Percentiles rank a stretch among this genome's conserved stretches.
Evolutionary conservation across 345 rosid species (phyloP).

Genomic region (Camelina laxa): DNA sequence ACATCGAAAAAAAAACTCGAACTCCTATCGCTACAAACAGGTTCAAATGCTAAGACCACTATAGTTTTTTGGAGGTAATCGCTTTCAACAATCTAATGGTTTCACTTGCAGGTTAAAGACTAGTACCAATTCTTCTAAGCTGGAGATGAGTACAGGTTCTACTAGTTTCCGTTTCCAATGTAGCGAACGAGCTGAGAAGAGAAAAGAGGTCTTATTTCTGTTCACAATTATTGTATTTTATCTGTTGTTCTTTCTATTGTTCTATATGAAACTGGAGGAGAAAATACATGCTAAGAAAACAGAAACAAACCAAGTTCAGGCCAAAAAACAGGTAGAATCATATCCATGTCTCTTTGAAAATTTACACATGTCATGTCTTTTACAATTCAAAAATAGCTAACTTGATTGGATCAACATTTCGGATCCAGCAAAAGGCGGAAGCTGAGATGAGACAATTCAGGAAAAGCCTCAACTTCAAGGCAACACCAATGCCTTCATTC

Average conservation of each 20-base stretch:
- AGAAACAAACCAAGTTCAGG: slow-evolving; percentile 67
- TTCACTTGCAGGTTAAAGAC: slow-evolving; percentile 53
- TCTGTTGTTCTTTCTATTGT: slow-evolving; percentile 44
- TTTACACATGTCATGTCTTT: not conserved
- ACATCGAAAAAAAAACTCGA: slow-evolving; percentile 48
- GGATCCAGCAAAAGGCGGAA: slow-evolving; percentile 63
- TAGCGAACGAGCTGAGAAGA: slow-evolving; percentile 72
- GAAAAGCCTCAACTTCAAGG: slow-evolving; percentile 83
- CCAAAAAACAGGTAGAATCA: slow-evolving; percentile 65
- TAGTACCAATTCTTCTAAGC: slow-evolving; percentile 48
- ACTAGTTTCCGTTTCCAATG: slow-evolving; percentile 63
- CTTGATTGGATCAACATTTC: slow-evolving; percentile 1
- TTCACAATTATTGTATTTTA: not conserved
- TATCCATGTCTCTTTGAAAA: slow-evolving; percentile 16
- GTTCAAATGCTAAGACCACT: slow-evolving; percentile 44
- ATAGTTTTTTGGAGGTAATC: not conserved
- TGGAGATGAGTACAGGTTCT: slow-evolving; percentile 49
- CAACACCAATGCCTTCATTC: slow-evolving; percentile 91
- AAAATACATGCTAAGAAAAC: slow-evolving; percentile 76
- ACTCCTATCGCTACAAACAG: slow-evolving; percentile 52
- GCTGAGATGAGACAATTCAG: slow-evolving; percentile 70
- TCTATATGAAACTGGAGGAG: slow-evolving; percentile 71
- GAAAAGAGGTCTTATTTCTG: slow-evolving; percentile 66
- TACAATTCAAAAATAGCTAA: not conserved
- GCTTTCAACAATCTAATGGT: slow-evolving; percentile 12